Conservation (phyloP, 1,139 yeast species). For the Yamadazyma blattariae region DNA sequence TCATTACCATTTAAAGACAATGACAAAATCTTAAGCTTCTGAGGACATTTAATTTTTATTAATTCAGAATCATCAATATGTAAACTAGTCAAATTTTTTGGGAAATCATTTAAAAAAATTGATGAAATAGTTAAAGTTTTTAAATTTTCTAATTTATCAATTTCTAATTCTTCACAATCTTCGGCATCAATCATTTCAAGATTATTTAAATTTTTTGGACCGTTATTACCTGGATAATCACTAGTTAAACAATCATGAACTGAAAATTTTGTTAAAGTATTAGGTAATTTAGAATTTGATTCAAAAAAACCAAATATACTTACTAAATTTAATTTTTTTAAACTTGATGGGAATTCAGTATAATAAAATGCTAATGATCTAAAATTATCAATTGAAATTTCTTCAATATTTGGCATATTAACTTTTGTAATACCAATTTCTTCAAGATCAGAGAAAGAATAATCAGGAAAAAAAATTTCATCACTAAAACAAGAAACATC, state of each 20-base stretch:
- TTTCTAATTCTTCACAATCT: not conserved
- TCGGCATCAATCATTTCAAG: not conserved
- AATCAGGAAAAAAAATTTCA: too few species aligned
- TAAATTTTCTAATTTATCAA: not conserved
- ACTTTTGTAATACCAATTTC: not conserved
- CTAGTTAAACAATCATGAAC: not conserved
- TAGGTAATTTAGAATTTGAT: not conserved
- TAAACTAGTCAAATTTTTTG: too few species aligned
- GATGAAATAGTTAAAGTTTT: too few species aligned
- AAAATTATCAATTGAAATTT: not conserved
- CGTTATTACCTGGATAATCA: not conserved
- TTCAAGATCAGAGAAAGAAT: not conserved
- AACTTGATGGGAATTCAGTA: not conserved
- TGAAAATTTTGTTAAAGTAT: not conserved
- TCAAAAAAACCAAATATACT: not conserved
- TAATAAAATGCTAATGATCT: not conserved
- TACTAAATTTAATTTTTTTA: not conserved
- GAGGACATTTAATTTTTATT: not conserved
- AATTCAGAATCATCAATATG: not conserved
- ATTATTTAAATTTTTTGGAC: not conserved
- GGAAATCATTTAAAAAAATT: not conserved
- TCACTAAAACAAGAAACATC: not conserved
- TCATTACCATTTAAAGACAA: not conserved
- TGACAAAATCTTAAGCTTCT: not conserved
- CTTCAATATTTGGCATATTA: constrained; percentile 1